Evolutionary conservation across 1,284 basidiomycete species (phyloP).

Genomic region (Puccinia polysora): DNA sequence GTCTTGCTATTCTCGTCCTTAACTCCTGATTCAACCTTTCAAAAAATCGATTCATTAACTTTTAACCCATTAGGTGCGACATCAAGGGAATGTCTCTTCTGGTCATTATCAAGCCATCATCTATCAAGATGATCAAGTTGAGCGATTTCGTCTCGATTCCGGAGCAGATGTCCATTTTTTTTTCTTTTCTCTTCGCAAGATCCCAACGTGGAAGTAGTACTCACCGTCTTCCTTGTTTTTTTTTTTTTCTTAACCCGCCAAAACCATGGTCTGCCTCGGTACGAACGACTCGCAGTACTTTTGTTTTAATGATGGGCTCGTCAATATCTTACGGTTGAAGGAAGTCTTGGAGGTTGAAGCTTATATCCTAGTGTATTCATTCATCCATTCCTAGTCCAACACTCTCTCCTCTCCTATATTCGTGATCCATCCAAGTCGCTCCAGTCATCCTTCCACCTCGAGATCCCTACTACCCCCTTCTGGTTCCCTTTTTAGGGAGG

Average conservation of each 20-base stretch:
- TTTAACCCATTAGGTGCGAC: conserved; percentile 26
- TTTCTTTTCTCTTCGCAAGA: not conserved
- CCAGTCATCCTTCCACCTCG: too few relatives aligned
- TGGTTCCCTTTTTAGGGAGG: too few relatives aligned
- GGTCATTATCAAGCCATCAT: conserved; percentile 41
- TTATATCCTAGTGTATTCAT: conserved; percentile 36
- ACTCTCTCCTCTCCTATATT: too few relatives aligned
- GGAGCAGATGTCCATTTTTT: too few relatives aligned
- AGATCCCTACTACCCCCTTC: too few relatives aligned
- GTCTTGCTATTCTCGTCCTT: not conserved
- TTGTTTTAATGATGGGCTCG: conserved; percentile 38
- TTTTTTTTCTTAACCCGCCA: not conserved
- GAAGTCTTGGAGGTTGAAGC: conserved; percentile 29
- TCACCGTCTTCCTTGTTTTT: not conserved
- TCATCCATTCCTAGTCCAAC: conserved; percentile 15
- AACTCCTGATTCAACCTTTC: not conserved
- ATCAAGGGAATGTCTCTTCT: conserved; percentile 39
- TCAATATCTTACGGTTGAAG: conserved; percentile 6
- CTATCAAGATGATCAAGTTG: conserved; percentile 42
- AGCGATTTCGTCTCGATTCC: not conserved
- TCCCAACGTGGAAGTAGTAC: too few relatives aligned
- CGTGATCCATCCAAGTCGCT: too few relatives aligned
- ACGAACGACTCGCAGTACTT: conserved; percentile 11
- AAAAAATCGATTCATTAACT: not conserved
- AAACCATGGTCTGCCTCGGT: not conserved